Base-by-base conservation (phyloP, 495 filamentous ascomycete genomes). In the Aspergillus mulundensis region DNA sequence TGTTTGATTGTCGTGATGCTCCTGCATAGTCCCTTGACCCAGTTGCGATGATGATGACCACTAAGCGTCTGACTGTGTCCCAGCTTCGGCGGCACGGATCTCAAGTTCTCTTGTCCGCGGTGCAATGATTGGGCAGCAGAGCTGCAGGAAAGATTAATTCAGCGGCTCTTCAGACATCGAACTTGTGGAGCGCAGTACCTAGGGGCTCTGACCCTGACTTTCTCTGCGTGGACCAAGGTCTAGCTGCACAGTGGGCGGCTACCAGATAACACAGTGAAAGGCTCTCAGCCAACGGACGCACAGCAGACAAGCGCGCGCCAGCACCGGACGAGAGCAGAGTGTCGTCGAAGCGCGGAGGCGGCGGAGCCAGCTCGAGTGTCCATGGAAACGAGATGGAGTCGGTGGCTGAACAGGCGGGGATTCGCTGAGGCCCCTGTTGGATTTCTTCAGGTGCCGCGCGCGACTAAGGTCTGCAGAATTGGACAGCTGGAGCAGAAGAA, bases 361-460 rank as follows among this genome's bases (percentile, higher is more conserved):
- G 25, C 24, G 11, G 15, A 8, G 44, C 15, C 2, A 24, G 23
- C 1, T n/a, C 18, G 2, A 32, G 7, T 16, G 30, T 5, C 46
- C 30, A 34, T 49, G 16, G 46, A 11, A 49, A 49, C 46, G 46
- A 11, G 18, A 15, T 49, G 25, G 46, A 19, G 46, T 36, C 5
- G 1, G n/a, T 34, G 32, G 8, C 46, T 16, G 32, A 34, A 49
- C 16, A 49, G n/a, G 30, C 46, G 46, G 46, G 25, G 30, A 49
- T 49, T 49, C 46, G 46, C 19, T 23, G 44, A 12, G 32, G 28
- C 7, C 25, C 46, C 46, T 49, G 46, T 36, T 21, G n/a, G 21
- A n/a, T 34, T 49, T 28, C 28, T 49, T 49, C 46, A 49, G 25
- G 28, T 49, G 46, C 46, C 46, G 46, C 46, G 46, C 46, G 46